Conservation (phyloP, 192 early-diverging fungal genomes). For the Backusella tarrabulga region DNA sequence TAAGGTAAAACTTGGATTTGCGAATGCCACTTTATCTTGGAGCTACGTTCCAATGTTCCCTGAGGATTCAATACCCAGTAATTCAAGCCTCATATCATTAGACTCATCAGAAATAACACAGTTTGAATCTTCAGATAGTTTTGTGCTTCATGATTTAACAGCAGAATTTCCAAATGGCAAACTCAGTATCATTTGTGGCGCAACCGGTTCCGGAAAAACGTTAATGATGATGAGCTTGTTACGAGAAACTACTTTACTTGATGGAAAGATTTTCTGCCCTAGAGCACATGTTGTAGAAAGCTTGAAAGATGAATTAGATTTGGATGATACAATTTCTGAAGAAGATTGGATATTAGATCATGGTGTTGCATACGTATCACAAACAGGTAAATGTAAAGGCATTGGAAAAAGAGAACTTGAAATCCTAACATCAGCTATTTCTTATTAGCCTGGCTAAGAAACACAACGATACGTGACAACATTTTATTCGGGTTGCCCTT, state of each 20-base stretch:
- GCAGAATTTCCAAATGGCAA: constrained; percentile 50
- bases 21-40: constrained; percentile 50
- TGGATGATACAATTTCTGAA: constrained; percentile 9
- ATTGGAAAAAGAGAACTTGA: not conserved
- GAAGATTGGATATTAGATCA: constrained; percentile 41
- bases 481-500: constrained; percentile 63
- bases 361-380: constrained; percentile 78
- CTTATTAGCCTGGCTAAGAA: constrained; percentile 56
- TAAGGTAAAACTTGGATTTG: constrained; percentile 39
- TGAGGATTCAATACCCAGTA: not conserved
- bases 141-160: constrained; percentile 41
- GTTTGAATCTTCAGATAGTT: constrained; percentile 23
- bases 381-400: constrained; percentile 23
- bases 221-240: constrained; percentile 79
- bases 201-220: constrained; percentile 87
- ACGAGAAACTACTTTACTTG: constrained; percentile 53
- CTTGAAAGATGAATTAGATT: not conserved
- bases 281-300: constrained; percentile 18
- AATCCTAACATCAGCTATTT: constrained; percentile 19
- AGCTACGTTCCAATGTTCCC: not conserved
- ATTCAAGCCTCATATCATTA: not conserved
- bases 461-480: constrained; percentile 69
- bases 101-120: constrained; percentile 2
- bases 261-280: constrained; percentile 43
- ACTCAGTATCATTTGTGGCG: constrained; percentile 60